Evolutionary conservation across 176 grass and related monocot genomes (phyloP), one percentile per base, ranked within the genome.

Genomic region (Oryza coarctata): DNA sequence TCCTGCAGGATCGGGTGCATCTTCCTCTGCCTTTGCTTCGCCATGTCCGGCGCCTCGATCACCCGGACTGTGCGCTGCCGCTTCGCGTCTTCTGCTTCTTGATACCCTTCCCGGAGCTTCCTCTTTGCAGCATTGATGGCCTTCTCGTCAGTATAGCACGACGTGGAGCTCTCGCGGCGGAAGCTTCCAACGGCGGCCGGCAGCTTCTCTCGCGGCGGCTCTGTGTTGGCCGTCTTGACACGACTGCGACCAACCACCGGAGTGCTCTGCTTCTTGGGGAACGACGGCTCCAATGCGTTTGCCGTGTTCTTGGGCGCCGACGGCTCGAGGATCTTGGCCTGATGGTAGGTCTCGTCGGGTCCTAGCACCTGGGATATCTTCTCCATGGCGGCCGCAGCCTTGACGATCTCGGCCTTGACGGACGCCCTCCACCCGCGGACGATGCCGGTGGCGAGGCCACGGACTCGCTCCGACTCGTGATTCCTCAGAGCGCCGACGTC

Each of bases 391-490:
- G 22, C 30, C 4, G 7, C 11, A 12, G 61, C 70, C 23, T 11
- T 36, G 49, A 7, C 18, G 4, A 70, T 33, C 3, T 70, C 73
- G 12, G 10, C 5, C 47, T 84, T 13, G 29, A 35, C 58, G 22
- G 81, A 65, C 0, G 40, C 41, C 71, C 43, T 68, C 44, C 82
- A 84, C 11, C 3, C 6, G 23, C 9, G 6, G 6, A 76, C 1
- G 33, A 76, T 40, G 26, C 29, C 49, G 3, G 47, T 3, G 12
- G 82, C 82, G 27, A 84, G 73, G 34, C 38, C 4, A 7, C 73
- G 82, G 35, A 77, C 12, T 3, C 50, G 25, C 26, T n/a, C 65
- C 1, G 73, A 84, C 12, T 61, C 35, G 73, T 84, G 82, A 14
- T 26, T 14, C 34, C 0, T 28, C 34, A 84, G 35, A 25, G 64